phyloP scores from a whole-genome alignment of 2,329 filamentous ascomycete genomes.

The Aureobasidium sp. region DNA sequence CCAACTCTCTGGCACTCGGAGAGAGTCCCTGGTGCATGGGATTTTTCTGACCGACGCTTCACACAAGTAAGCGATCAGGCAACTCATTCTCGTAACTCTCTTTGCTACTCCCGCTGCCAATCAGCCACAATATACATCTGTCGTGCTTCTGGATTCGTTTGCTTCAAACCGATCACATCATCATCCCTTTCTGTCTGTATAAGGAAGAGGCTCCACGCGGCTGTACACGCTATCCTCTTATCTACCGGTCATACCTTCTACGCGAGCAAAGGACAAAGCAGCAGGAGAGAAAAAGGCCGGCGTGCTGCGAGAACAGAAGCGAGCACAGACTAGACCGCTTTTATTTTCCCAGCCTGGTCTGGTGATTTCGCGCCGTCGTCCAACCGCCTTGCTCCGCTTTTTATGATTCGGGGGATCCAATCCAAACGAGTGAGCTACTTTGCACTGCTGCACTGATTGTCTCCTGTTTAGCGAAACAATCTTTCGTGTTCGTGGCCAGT shows the following conservation, averaged over 20 bases:
- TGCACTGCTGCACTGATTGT: conserved; percentile 1
- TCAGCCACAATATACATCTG: conserved; percentile 7
- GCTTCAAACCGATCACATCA: not conserved
- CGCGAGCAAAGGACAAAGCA: not conserved
- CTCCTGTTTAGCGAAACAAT: conserved; percentile 3
- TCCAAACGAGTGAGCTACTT: not conserved
- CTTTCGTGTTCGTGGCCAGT: not conserved
- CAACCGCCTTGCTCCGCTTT: conserved; percentile 14
- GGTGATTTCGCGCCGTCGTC: conserved; percentile 11
- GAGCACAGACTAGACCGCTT: conserved; percentile 5
- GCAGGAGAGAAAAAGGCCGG: not conserved
- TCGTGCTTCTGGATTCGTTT: conserved; percentile 13
- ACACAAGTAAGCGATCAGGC: not conserved
- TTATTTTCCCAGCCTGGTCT: not conserved
- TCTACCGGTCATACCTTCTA: conserved; percentile 1
- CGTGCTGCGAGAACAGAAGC: conserved; percentile 6
- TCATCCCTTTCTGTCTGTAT: conserved; percentile 2
- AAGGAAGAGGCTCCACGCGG: conserved; percentile 11
- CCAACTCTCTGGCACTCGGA: conserved; percentile 4
- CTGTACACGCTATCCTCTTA: not conserved
- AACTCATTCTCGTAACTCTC: not conserved
- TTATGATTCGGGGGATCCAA: not conserved
- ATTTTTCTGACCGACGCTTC: not conserved
- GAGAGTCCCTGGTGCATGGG: conserved; percentile 2
- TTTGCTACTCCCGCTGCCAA: not conserved